Evolutionary conservation across 1,284 basidiomycete genomes (phyloP).

Genomic region (Melampsora americana): DNA sequence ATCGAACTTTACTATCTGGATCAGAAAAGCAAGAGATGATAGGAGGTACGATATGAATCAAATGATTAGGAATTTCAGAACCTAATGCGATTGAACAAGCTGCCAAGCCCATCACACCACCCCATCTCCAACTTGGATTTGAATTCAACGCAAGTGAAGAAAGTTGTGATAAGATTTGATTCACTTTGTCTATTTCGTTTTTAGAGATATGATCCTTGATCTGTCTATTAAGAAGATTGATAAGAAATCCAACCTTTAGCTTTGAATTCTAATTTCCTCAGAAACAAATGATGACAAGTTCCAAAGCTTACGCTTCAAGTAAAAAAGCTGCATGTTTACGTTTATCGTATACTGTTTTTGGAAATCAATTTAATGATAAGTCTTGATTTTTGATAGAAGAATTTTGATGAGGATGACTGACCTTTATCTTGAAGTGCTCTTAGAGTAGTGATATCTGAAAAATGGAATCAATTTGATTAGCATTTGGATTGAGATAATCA

Average conservation of each 20-base stretch:
- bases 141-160: slow-evolving; percentile 57
- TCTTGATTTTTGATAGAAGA: background rate
- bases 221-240: slow-evolving; percentile 18
- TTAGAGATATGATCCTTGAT: slow-evolving; percentile 39
- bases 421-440: slow-evolving; percentile 18
- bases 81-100: slow-evolving; percentile 93
- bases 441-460: background rate
- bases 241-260: too few species aligned
- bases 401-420: background rate
- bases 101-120: slow-evolving; percentile 92
- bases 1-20: slow-evolving; percentile 88
- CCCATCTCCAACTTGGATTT: slow-evolving; percentile 85
- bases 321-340: slow-evolving; percentile 43
- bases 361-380: background rate
- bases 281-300: background rate
- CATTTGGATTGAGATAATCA: too few species aligned
- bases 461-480: too few species aligned
- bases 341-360: slow-evolving; percentile 41
- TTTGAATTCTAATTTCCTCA: background rate
- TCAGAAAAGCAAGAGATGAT: slow-evolving; percentile 92
- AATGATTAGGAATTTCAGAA: slow-evolving; percentile 85
- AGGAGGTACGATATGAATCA: slow-evolving; percentile 85
- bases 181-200: slow-evolving; percentile 23
- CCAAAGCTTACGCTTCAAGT: slow-evolving; percentile 35
- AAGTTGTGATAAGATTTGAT: slow-evolving; percentile 38